Percentiles rank a stretch among this genome's conserved stretches.
These are phyloP conservation scores for Dispira parvispora DNA, from an alignment of 192 early-diverging fungal species.

Conservation along the genomic window DNA sequence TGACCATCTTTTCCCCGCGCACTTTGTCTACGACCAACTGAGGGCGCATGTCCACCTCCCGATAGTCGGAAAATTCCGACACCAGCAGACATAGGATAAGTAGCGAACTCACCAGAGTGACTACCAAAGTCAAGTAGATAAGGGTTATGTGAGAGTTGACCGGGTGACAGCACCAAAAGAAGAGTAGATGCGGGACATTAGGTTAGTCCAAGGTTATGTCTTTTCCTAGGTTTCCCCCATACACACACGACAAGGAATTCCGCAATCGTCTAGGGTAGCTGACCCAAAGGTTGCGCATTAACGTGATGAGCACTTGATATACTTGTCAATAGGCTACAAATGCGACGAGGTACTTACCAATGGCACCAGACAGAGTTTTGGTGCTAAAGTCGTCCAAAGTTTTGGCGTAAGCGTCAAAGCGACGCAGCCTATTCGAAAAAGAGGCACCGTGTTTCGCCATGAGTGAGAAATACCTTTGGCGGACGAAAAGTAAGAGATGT, in stretches of 20 bases:
- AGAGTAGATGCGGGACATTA: neutral
- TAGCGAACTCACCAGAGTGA: conserved; percentile 59
- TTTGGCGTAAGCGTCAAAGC: conserved; percentile 86
- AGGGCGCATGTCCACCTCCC: conserved; percentile 43
- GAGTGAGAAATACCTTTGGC: too few relatives aligned
- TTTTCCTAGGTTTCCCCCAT: neutral
- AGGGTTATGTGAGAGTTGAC: neutral
- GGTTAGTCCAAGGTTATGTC: neutral
- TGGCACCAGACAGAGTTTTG: conserved; percentile 61
- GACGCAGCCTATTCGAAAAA: conserved; percentile 32
- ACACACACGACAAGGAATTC: neutral
- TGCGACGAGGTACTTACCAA: conserved; percentile 25
- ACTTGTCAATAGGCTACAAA: neutral
- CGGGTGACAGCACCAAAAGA: neutral
- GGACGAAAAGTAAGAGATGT: neutral
- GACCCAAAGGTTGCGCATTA: neutral
- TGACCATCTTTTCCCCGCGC: conserved; percentile 75
- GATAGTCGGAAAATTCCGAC: conserved; percentile 73
- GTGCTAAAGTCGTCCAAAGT: conserved; percentile 88
- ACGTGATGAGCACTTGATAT: neutral
- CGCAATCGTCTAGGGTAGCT: neutral
- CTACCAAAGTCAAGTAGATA: conserved; percentile 16
- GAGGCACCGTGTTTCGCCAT: conserved; percentile 12
- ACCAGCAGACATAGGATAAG: conserved; percentile 61
- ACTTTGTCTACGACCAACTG: conserved; percentile 67